Evolutionary conservation across 305 asterid genomes (phyloP), one percentile per base, ranked within the genome.

Genomic region (Striga hermonthica): DNA sequence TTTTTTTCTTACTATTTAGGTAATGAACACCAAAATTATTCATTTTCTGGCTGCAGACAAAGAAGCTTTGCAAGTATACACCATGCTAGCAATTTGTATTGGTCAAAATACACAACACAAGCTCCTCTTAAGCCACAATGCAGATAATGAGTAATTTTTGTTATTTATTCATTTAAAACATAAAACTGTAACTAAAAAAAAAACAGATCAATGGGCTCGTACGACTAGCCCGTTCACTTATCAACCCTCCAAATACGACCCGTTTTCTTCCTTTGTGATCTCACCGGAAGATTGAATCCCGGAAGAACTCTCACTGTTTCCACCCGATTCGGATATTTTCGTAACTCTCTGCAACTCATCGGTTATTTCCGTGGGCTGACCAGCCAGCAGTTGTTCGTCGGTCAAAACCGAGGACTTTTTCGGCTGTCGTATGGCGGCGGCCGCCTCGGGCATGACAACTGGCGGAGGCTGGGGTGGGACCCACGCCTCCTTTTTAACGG

Each of bases 381-480:
- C 31, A 22, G 85, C 70, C 14, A 84, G 78, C 58, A 82, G 65
- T 70, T 88, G 90, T 63, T 88, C 95, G 36, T 90, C 95, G 1
- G 73, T 85, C 79, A 83, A 38, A 16, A 40, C 38, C 1, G 73
- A 37, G 39, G 86, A 60, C 75, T 81, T 90, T 79, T 94, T 94
- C 22, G 95, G 96, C 66, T 94, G 95, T 36, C 99, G 87, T 74
- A 94, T 94, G 62, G 99, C 97, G 1, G 90, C 82, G 40, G 95
- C 93, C 48, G 99, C 95, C 76, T 88, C 99, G 0, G 94, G 85
- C 90, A 90, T 94, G 14, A 74, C 89, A 7, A 94, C 95, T 0
- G 95, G 95, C 13, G 97, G 99, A 9, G 96, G 95, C 79, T 81
- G 96, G 57, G 99, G 97, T 13, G 99, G 99, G 6, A 85, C 89